Evolutionary conservation across 768 basidiomycete species (phyloP), one percentile per base, ranked within the genome.

Genomic region (Hypsizygus marmoreus): DNA sequence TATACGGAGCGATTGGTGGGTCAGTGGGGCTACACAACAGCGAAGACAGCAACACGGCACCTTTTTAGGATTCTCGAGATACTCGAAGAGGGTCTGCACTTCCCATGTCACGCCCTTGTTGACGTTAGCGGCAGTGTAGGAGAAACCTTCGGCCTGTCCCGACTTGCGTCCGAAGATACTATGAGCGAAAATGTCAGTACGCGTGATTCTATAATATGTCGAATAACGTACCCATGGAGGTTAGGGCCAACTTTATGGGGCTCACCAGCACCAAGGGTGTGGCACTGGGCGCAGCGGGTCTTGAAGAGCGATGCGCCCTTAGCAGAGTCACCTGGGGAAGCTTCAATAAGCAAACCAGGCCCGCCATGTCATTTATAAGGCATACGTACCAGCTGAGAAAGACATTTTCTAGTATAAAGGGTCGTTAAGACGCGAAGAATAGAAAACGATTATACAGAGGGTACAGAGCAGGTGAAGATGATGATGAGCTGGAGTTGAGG

Each of bases 241-340:
- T 95, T 95, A 35, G 95, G 95, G 45, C 95, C 95, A 49, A 97
- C 93, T 69, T 90, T 91, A 75, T 93, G 77, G 31, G 82, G 76
- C 59, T 84, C 91, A 45, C 86, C 84, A 57, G 79, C 74, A 45
- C 73, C 89, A 52, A 89, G 68, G 53, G 91, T 97, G 69, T 97
- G 95, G 73, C 95, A 97, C 66, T 97, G 92, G 31, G 88, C 86
- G 61, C 90, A 94, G 47, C 94, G 88, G 50, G 93, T 94, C 78
- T 94, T 95, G 87, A 97, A 97, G 68, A 97, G 87, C 63, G 76
- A 73, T 65, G 95, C 94, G 71, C 95, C 95, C 80, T 95, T 97
- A 45, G 60, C 60, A 62, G 87, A 68, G 75, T 97, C 91, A 83
- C 95, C 95, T 90, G 44, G 20, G 13, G 14, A 11, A 45, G 23